Conservation (phyloP, 2,329 filamentous ascomycete genomes). For the Alternaria triticina region DNA sequence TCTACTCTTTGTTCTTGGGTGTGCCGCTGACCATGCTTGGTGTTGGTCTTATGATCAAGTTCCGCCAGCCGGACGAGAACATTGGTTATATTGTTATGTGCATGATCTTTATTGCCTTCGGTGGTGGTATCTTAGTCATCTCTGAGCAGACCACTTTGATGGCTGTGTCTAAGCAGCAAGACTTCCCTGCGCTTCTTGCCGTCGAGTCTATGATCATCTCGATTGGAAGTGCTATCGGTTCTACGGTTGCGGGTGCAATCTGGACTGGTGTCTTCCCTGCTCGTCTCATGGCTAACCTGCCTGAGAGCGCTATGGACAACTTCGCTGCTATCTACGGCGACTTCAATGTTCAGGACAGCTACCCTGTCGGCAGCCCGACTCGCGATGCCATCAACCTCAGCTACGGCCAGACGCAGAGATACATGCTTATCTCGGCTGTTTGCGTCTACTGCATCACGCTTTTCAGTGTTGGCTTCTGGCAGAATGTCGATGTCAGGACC, state of each 20-base stretch:
- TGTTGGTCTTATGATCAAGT: slow-evolving; percentile 47
- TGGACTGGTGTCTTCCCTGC: slow-evolving; percentile 67
- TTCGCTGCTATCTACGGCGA: slow-evolving; percentile 56
- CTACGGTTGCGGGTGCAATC: slow-evolving; percentile 67
- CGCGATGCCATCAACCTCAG: slow-evolving; percentile 52
- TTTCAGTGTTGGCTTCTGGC: slow-evolving; percentile 34
- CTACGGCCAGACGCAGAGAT: slow-evolving; percentile 46
- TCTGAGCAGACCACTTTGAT: slow-evolving; percentile 44
- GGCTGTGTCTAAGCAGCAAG: slow-evolving; percentile 41
- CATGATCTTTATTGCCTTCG: slow-evolving; percentile 46
- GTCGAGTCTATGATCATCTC: slow-evolving; percentile 66
- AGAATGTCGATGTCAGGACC: slow-evolving; percentile 40
- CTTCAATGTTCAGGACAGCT: slow-evolving; percentile 61
- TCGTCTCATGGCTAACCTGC: slow-evolving; percentile 56
- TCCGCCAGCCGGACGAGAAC: slow-evolving; percentile 44
- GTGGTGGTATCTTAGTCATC: slow-evolving; percentile 43
- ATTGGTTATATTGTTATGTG: slow-evolving; percentile 46
- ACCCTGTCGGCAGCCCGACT: slow-evolving; percentile 57
- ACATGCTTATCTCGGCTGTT: slow-evolving; percentile 46
- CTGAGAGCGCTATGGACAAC: slow-evolving; percentile 50
- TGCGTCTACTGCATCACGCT: slow-evolving; percentile 35
- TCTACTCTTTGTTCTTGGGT: slow-evolving; percentile 36
- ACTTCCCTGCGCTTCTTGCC: slow-evolving; percentile 41
- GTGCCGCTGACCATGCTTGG: slow-evolving; percentile 44
- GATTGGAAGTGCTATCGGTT: slow-evolving; percentile 56